Evolutionary conservation across 176 grass and related monocot species (phyloP), one percentile per base, ranked within the genome.

Genomic region (Carex pumila): DNA sequence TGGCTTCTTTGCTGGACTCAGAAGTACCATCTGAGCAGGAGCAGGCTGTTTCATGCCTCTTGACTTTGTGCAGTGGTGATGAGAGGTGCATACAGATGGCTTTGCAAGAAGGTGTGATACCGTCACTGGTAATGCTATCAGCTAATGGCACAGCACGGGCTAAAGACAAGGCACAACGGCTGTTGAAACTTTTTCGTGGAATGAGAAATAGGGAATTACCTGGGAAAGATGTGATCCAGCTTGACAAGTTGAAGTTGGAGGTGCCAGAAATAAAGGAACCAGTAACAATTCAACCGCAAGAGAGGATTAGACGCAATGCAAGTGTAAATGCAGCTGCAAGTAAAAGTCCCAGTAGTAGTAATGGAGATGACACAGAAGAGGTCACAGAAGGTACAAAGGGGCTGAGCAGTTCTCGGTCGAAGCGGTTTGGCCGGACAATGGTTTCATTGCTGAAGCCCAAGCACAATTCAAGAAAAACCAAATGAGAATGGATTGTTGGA

Each of bases 31-130:
- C 30, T 5, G 95, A 94, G 89, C 83, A 90, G 87, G 92, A 94
- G 87, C 91, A 88, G 85, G 87, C 95, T 2, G 89, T 77, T 39
- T 83, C 95, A 13, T 97, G 90, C 87, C 87, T 97, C 47, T 88
- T 89, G 81, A 61, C 83, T 31, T 57, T 97, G 58, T 97, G 95
- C 84, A 89, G 56, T 12, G 81, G 66, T 18, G 90, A 91, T 7
- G 84, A 93, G 7, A 80, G 61, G 1, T 62, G 90, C 56, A 88
- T 88, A 81, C 87, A 89, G 32, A 61, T 87, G 64, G 90, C 91
- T 61, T 88, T 97, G 41, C 84, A 97, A 71, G 90, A 97, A 71
- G 95, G 95, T 0, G 88, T 88, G 65, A 97, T 97, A 59, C 95
- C 92, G 3, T 85, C 87, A 15, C 78, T 97, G 18, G 90, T 97